Base-by-base conservation (phyloP, 2,329 filamentous ascomycete genomes). In the Byssochlamys sp. region DNA sequence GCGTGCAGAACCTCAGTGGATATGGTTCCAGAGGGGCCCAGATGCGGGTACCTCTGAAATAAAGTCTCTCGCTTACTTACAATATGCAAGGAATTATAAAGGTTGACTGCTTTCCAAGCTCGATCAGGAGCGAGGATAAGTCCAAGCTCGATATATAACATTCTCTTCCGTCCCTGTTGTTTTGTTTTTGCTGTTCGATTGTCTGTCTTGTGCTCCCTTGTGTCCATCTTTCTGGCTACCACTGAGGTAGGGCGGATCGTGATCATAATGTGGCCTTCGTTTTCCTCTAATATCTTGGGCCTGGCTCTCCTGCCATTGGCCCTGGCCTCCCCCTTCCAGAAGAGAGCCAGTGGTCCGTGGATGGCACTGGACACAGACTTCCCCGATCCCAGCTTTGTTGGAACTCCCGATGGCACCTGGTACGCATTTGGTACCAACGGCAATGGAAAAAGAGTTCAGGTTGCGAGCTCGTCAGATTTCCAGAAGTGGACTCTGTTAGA, bases 401-500 rank as follows among this genome's bases (percentile, higher is more conserved):
- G 78, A 62, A 59, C 61, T 4, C 75, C 69, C 2, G 73, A 80
- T 60, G 78, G 75, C 6, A 73, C 69, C 1, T 85, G 79, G 76
- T 83, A 85, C 62, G 79, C 83, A 6, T 86, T 84, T 66, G 81
- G 77, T 2, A 84, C 81, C 1, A 78, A 77, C 53, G 75, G 75
- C 55, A 78, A 77, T 57, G 78, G 75, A 52, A 73, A 75, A 24
- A 73, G 81, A 57, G 73, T 86, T 4, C 83, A 84, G 62, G 75
- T 81, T 2, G 83, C 84, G 1, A 73, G 64, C 2, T 80, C 80
- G 2, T 60, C 69, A 1, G 75, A 80, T 53, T 78, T 83, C 53
- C 66, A 71, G 11, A 75, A 74, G 3, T 77, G 79, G 66, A 80
- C 75, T 66, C 68, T 78, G 5, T 73, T 79, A 25, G 71, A 79